Base-by-base conservation (phyloP, 2,329 filamentous ascomycete genomes). In the Pyrenochaeta sp. region DNA sequence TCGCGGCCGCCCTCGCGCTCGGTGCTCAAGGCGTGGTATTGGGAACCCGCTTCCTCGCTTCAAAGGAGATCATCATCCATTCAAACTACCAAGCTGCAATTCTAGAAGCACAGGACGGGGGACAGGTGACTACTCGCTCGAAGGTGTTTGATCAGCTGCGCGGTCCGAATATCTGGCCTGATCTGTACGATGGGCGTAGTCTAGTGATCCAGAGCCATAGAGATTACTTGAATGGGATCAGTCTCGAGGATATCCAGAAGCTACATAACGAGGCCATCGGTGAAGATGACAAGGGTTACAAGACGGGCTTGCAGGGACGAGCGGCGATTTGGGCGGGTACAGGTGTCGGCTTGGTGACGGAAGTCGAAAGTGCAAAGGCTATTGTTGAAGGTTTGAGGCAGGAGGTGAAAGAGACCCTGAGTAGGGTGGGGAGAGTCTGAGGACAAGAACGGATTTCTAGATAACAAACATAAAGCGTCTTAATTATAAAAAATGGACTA, bases 11-110 rank as follows among this genome's bases (percentile, higher is more conserved):
- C 2, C 62, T 89, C 60, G 78, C 81, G 1, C 72, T 90, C 10
- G 87, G 86, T 0, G 80, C 79, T 0, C 58, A 72, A 4, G 88
- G 85, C 0, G 82, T 83, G 0, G 86, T 82, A 0, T 83, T 91
- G 81, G 89, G 89, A 0, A 91, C 89, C 0, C 81, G 87, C 5
- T 89, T 90, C 60, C 80, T 91, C 0, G 86, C 86, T 1, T 71
- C 78, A 3, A 71, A 73, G 0, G 84, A 86, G 66, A 79, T 81
- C 1, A 70, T 72, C 19, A 75, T 84, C 2, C 75, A 79, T 42
- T 69, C 78, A 2, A 78, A 77, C 0, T 85, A 85, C 52, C 74
- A 75, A 57, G 73, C 81, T 22, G 80, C 80, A 9, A 72, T 86
- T 0, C 34, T 86, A 1, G 67, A 74, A 9, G 80, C 81, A 10